phyloP scores from a whole-genome alignment of 768 basidiomycete genomes.

The Naganishia onofrii region DNA sequence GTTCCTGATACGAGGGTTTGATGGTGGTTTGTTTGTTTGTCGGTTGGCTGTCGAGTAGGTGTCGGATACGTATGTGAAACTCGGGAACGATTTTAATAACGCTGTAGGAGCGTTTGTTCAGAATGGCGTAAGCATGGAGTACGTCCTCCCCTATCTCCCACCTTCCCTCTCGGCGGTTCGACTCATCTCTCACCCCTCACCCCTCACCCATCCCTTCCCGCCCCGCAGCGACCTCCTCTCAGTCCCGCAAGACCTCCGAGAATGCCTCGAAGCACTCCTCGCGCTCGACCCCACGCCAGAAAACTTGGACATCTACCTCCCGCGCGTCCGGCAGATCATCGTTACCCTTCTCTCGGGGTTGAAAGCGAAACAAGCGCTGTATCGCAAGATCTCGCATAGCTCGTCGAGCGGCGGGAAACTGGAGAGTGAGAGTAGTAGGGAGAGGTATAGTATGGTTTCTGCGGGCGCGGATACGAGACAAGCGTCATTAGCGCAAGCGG shows the following conservation, averaged over 20 bases:
- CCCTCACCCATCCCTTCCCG: neutral
- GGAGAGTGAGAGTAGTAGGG: neutral
- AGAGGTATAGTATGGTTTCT: neutral
- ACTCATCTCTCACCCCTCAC: neutral
- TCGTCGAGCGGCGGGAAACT: neutral
- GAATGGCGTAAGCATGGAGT: constrained; percentile 89
- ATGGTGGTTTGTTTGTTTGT: too few relatives aligned
- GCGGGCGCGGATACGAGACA: neutral
- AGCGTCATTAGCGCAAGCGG: neutral
- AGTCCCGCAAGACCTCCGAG: constrained; percentile 84
- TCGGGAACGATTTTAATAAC: constrained; percentile 95
- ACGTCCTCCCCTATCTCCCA: constrained; percentile 51
- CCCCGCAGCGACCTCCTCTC: constrained; percentile 61
- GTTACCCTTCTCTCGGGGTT: constrained; percentile 88
- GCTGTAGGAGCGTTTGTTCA: constrained; percentile 82
- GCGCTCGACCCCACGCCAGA: constrained; percentile 82
- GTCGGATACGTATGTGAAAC: constrained; percentile 92
- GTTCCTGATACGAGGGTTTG: too few relatives aligned
- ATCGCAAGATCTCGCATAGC: constrained; percentile 58
- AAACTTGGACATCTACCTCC: constrained; percentile 83
- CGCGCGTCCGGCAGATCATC: constrained; percentile 85
- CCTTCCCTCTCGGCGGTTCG: neutral
- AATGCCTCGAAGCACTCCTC: constrained; percentile 82
- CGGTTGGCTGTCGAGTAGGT: constrained; percentile 57
- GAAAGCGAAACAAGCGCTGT: constrained; percentile 84